Evolutionary conservation across 169 alveolate species (phyloP).

Genomic region (Plasmodium knowlesi): DNA sequence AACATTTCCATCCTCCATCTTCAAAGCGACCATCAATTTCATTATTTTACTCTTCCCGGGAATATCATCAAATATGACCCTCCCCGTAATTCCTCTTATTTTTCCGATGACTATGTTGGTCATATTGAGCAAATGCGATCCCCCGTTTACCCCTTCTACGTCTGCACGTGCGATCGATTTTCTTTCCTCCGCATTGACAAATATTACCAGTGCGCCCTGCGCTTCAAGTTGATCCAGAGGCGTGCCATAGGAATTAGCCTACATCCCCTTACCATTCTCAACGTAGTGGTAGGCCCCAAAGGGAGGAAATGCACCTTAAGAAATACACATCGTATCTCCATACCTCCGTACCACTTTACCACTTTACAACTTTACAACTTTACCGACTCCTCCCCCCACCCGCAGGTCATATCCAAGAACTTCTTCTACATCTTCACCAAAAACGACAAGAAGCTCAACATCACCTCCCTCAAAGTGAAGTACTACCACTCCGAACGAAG

Average conservation of each 20-base stretch:
- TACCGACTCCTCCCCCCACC: background rate
- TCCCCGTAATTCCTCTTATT: background rate
- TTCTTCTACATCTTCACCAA: constrained; percentile 44
- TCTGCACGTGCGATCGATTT: constrained; percentile 39
- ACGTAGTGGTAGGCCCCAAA: constrained; percentile 5
- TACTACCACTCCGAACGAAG: constrained; percentile 10
- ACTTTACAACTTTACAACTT: background rate
- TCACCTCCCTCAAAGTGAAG: constrained; percentile 61
- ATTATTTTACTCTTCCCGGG: constrained; percentile 38
- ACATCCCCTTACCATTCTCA: constrained; percentile 21
- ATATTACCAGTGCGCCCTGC: constrained; percentile 15
- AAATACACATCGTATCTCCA: background rate
- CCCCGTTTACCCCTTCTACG: constrained; percentile 7
- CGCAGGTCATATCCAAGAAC: constrained; percentile 49
- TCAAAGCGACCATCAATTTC: background rate
- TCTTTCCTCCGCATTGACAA: constrained; percentile 18
- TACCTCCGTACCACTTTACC: background rate
- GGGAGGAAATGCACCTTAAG: background rate
- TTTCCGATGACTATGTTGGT: background rate
- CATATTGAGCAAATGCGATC: background rate
- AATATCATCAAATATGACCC: constrained; percentile 6
- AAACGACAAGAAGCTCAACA: constrained; percentile 15
- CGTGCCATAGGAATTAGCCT: constrained; percentile 8
- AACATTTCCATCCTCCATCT: constrained; percentile 19
- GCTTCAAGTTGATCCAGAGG: constrained; percentile 7